These are phyloP conservation scores for Rhizophora mangle DNA, from an alignment of 345 rosid genomes.

Conservation along the genomic window DNA sequence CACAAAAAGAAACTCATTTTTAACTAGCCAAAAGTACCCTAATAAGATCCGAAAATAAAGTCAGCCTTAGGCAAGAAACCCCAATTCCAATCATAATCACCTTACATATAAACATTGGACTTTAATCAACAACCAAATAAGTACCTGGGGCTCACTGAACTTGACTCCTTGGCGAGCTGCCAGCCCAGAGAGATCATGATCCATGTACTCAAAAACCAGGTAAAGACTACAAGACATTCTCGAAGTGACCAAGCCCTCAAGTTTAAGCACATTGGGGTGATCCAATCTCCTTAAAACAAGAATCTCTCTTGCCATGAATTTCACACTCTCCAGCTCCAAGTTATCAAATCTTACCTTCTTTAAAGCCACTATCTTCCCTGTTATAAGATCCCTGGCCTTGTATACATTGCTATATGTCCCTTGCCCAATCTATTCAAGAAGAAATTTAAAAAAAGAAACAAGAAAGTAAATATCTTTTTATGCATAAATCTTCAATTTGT, in stretches of 20 bases:
- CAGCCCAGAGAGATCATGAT: slow-evolving; percentile 89
- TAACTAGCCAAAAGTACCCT: slow-evolving; percentile 15
- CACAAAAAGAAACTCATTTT: slow-evolving; percentile 8
- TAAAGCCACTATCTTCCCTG: slow-evolving; percentile 85
- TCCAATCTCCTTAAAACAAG: slow-evolving; percentile 63
- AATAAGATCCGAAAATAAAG: slow-evolving; percentile 2
- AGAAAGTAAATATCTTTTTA: not conserved
- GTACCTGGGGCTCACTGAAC: slow-evolving; percentile 87
- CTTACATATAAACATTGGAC: not conserved
- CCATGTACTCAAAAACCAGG: slow-evolving; percentile 91
- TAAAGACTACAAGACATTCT: slow-evolving; percentile 86
- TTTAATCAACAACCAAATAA: not conserved
- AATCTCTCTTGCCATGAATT: slow-evolving; percentile 96
- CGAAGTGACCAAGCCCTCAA: slow-evolving; percentile 84
- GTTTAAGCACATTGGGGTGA: slow-evolving; percentile 87
- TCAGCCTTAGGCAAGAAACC: slow-evolving; percentile 13
- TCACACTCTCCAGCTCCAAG: slow-evolving; percentile 87
- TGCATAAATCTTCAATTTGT: too few species aligned
- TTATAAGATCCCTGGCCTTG: slow-evolving; percentile 74
- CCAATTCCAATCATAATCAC: slow-evolving; percentile 7
- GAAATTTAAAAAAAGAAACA: not conserved
- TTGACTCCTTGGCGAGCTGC: slow-evolving; percentile 64
- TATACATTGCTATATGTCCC: slow-evolving; percentile 96
- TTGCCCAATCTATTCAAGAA: slow-evolving; percentile 67
- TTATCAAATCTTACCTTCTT: slow-evolving; percentile 94